Evolutionary conservation across 2,329 filamentous ascomycete species (phyloP), one percentile per base, ranked within the genome.

Genomic region (Aspergillus tanneri): DNA sequence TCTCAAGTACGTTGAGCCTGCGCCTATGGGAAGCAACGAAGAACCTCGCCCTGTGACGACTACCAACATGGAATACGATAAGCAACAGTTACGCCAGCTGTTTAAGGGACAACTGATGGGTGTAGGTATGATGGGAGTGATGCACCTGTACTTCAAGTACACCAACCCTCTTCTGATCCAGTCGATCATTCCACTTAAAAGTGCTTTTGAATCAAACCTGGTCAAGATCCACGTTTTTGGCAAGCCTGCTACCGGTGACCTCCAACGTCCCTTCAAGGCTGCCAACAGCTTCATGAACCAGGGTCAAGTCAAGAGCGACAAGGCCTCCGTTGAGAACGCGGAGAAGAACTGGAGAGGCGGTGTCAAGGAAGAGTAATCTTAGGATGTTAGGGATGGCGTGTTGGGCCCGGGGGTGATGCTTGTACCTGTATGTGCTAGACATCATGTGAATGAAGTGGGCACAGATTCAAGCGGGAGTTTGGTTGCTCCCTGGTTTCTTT

Each of bases 71-170:
- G 90, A 91, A 66, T 99, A 99, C 81, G 93, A 99, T 73, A 79
- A 84, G 64, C 77, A 81, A 63, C 92, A 97, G 78, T 81, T 97
- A 68, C 87, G 87, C 75, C 78, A 82, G 57, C 81, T 90, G 58
- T 89, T 92, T 81, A 93, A 93, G 73, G 82, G 86, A 57, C 92
- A 97, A 77, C 76, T 95, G 65, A 97, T 96, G 88, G 93, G 93
- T 52, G 80, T 99, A 50, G 91, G 82, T 72, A 99, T 99, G 91
- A 97, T 99, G 92, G 84, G 75, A 54, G 88, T 96, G 67, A 97
- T 99, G 92, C 93, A 99, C 78, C 60, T 99, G 54, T 99, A 97
- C 85, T 88, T 99, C 81, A 91, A 96, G 74, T 99, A 97, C 86
- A 97, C 91, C 77, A 99, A 97, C 84, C 93, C 93, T 34, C 88